Base-by-base conservation (phyloP, 176 grass and related monocot species). In the Ananas comosus region DNA sequence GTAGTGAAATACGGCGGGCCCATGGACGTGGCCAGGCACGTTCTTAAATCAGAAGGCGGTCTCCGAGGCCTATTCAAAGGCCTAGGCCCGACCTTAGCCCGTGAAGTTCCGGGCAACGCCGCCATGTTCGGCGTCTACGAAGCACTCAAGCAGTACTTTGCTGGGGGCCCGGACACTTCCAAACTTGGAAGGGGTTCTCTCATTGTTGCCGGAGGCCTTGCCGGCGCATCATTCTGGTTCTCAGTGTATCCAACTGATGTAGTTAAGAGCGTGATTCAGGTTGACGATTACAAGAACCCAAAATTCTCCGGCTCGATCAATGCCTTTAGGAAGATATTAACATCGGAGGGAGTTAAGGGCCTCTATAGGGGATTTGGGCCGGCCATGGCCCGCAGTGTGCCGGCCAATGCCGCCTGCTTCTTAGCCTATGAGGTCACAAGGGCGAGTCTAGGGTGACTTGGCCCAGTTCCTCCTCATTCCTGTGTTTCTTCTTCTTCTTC, bases 181-280 rank as follows among this genome's bases (percentile, higher is more conserved):
- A 61, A 4, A 49, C 79, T 96, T 0, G 70, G 87, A 50, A 53
- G 87, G 53, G 91, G 91, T 16, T 82, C 91, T 0, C 73, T 87
- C 54, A 76, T 96, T 17, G 13, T 88, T 48, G 84, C 91, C 1
- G 91, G 91, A 49, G 91, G 84, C 1, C 22, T 96, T 19, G 87
- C 91, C 11, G 91, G 87, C 10, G 87, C 82, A 6, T 82, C 91
- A 23, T 87, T 88, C 81, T 91, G 91, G 91, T 11, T 22, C n/a
- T 49, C 65, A 13, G 83, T 95, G 67, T 95, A 95, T 76, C 86
- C 91, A 49, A 83, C 86, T 12, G 91, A 95, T 77, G 87, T 95
- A 13, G 81, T 90, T 12, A 89, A 95, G 82, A 95, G 91, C 71
- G 81, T 91, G 72, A 84, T 96, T 76, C 88, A 91, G 88, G 92